A percentile compares a stretch with the other conserved stretches of the same genome.
These are phyloP conservation scores for Vigna reflexopilosa DNA, from an alignment of 306 rosid species.

Conservation along the genomic window DNA sequence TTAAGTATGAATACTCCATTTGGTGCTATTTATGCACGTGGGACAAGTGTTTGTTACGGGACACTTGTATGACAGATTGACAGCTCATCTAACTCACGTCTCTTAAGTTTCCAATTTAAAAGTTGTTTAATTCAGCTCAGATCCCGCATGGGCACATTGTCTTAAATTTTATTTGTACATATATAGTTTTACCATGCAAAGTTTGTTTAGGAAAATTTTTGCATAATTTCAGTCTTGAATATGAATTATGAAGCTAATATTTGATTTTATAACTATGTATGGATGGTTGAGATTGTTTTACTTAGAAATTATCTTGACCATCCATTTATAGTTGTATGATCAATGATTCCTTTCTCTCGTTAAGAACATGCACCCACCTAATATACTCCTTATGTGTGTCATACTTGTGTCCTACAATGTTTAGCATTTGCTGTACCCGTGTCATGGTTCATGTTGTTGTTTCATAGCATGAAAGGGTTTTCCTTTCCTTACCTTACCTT, in stretches of 20 bases:
- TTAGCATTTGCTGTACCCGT: constrained; percentile 15
- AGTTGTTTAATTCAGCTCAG: background rate
- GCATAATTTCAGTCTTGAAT: background rate
- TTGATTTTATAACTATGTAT: background rate
- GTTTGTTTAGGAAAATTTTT: background rate
- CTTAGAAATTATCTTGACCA: background rate
- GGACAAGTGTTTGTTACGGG: background rate
- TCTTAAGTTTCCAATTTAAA: background rate
- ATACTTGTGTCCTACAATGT: background rate
- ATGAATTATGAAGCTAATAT: background rate
- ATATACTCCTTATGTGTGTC: background rate
- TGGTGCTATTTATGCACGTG: background rate
- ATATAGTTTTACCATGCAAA: background rate
- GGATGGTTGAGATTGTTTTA: background rate
- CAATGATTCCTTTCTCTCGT: background rate
- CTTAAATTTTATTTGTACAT: background rate
- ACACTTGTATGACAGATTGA: no score
- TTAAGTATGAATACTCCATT: no score
- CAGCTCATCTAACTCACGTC: background rate
- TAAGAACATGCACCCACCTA: background rate
- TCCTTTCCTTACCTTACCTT: background rate
- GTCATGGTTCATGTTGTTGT: background rate
- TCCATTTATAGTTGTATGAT: background rate
- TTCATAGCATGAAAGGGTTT: constrained; percentile 13
- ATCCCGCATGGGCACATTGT: background rate